A percentile compares a stretch with the other conserved stretches of the same genome.
Evolutionary conservation across 2,329 filamentous ascomycete genomes (phyloP).

Genomic region (Cladorrhinum sp.): DNA sequence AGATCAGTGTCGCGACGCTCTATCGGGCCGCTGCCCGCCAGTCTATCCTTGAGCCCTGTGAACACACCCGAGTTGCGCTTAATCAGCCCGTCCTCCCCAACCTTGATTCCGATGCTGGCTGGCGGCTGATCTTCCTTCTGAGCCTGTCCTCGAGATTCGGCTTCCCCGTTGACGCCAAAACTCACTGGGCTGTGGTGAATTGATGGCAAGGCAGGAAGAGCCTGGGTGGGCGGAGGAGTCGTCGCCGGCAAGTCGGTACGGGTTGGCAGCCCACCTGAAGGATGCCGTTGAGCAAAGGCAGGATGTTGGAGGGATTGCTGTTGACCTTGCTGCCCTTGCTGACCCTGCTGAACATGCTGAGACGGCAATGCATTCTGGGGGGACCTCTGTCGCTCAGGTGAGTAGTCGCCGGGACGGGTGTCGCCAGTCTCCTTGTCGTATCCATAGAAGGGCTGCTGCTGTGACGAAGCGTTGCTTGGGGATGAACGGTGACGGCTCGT

Average conservation of each 20-base stretch:
- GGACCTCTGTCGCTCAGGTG: constrained; percentile 42
- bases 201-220: constrained; percentile 1
- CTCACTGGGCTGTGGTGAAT: constrained; percentile 7
- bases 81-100: constrained; percentile 36
- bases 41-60: constrained; percentile 48
- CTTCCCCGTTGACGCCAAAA: constrained; percentile 12
- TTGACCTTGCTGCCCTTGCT: background rate
- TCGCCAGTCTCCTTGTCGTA: constrained; percentile 53
- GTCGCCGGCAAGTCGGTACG: constrained; percentile 3
- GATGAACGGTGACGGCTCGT: constrained; percentile 37
- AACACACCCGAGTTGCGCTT: constrained; percentile 47
- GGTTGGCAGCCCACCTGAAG: background rate
- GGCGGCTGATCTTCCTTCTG: constrained; percentile 37
- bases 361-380: constrained; percentile 28
- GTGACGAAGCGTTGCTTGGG: constrained; percentile 31
- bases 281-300: constrained; percentile 5
- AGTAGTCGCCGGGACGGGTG: constrained; percentile 7
- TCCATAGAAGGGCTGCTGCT: constrained; percentile 35
- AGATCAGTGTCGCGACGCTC: constrained; percentile 30
- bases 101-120: constrained; percentile 18
- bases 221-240: constrained; percentile 13
- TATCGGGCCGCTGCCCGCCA: constrained; percentile 36
- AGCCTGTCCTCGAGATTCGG: constrained; percentile 38
- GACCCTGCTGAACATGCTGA: constrained; percentile 8
- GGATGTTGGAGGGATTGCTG: constrained; percentile 9